Evolutionary conservation across 2,329 filamentous ascomycete genomes (phyloP).

Genomic region (Phaeosphaeria sp.): DNA sequence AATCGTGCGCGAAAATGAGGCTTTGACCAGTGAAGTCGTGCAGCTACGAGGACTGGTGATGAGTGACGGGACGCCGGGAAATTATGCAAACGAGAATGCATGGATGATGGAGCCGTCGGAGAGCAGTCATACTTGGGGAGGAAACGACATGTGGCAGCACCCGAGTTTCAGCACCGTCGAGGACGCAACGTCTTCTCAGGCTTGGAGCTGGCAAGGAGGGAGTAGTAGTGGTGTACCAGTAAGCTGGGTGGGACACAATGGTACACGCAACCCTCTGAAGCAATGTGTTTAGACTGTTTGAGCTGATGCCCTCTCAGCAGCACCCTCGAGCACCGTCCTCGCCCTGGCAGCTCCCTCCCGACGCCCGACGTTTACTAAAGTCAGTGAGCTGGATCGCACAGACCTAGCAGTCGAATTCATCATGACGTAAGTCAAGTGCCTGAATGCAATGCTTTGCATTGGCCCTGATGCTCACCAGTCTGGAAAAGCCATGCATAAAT

Average conservation of each 20-base stretch:
- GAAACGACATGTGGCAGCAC: not conserved
- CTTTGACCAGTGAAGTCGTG: not conserved
- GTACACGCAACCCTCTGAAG: not conserved
- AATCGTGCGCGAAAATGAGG: constrained; percentile 2
- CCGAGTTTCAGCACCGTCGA: not conserved
- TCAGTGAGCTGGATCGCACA: not conserved
- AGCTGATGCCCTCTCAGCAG: not conserved
- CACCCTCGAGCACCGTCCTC: not conserved
- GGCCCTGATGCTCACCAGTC: not conserved
- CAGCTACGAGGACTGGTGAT: not conserved
- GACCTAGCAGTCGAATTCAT: not conserved
- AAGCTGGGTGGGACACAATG: not conserved
- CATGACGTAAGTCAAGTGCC: not conserved
- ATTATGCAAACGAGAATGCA: not conserved
- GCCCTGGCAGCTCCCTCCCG: not conserved
- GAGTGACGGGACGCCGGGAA: not conserved
- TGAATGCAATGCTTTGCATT: not conserved
- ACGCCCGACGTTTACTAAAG: not conserved
- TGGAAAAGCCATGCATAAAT: not conserved
- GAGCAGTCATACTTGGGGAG: not conserved
- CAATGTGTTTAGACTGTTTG: not conserved
- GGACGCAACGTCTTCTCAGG: not conserved
- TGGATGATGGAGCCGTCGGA: not conserved
- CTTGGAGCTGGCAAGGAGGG: not conserved
- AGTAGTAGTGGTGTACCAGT: not conserved